phyloP scores from a whole-genome alignment of 2,329 filamentous ascomycete species.

The Chlorencoelia australis region DNA sequence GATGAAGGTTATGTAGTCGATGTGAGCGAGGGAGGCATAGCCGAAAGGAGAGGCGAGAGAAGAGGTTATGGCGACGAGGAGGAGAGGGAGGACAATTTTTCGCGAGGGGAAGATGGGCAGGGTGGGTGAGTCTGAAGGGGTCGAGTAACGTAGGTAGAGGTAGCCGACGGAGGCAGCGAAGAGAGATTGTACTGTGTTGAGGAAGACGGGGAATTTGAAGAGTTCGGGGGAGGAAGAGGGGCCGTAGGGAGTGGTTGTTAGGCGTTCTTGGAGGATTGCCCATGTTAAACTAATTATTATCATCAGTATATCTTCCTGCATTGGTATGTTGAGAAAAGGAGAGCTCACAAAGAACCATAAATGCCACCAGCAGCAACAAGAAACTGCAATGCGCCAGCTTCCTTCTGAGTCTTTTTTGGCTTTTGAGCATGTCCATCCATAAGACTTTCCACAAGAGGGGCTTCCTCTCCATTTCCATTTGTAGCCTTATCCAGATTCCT shows the following conservation, averaged over 20 bases:
- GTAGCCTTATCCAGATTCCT: slow-evolving; percentile 17
- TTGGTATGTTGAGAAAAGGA: background rate
- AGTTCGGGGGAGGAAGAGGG: slow-evolving; percentile 52
- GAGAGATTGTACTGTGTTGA: slow-evolving; percentile 90
- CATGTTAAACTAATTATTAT: slow-evolving; percentile 64
- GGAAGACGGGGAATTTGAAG: slow-evolving; percentile 88
- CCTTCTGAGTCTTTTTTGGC: slow-evolving; percentile 26
- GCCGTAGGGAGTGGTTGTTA: slow-evolving; percentile 86
- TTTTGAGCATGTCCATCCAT: slow-evolving; percentile 12
- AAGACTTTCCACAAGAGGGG: slow-evolving; percentile 26
- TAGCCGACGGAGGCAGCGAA: slow-evolving; percentile 79
- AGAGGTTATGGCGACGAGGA: slow-evolving; percentile 77
- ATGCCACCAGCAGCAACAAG: slow-evolving; percentile 87
- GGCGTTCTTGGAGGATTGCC: slow-evolving; percentile 93
- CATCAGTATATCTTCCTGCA: background rate
- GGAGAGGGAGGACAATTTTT: slow-evolving; percentile 65
- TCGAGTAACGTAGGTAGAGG: slow-evolving; percentile 65
- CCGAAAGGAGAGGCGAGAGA: slow-evolving; percentile 92
- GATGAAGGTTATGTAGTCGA: slow-evolving; percentile 97
- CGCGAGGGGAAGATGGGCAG: slow-evolving; percentile 67
- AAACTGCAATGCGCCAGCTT: slow-evolving; percentile 63
- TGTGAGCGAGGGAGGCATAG: slow-evolving; percentile 82
- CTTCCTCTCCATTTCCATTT: slow-evolving; percentile 18
- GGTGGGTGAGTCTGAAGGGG: slow-evolving; percentile 38
- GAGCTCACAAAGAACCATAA: slow-evolving; percentile 83